Percentiles rank a stretch among this genome's conserved stretches.
phyloP scores from a whole-genome alignment of 495 filamentous ascomycete genomes.

The Hyaloscypha bicolor region DNA sequence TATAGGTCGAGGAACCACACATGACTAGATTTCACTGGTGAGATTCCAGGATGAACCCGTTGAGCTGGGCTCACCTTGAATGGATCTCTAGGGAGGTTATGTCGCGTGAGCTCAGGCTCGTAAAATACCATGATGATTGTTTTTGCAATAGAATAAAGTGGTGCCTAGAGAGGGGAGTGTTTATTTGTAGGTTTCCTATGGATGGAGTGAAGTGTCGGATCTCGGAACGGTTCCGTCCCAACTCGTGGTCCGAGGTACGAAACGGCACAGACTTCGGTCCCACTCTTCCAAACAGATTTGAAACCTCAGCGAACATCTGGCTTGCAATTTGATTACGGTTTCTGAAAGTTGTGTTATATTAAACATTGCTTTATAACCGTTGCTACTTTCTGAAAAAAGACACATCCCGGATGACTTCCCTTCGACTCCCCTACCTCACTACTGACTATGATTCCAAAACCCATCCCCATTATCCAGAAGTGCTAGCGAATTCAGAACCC shows the following conservation, averaged over 20 bases:
- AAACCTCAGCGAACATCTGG: not conserved
- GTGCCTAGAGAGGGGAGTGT: not conserved
- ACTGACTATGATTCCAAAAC: too few relatives aligned
- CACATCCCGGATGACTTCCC: too few relatives aligned
- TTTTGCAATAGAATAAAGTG: not conserved
- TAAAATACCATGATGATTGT: not conserved
- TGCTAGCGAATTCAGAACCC: too few relatives aligned
- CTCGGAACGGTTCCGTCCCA: not conserved
- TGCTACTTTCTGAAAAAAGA: too few relatives aligned
- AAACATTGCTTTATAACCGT: too few relatives aligned
- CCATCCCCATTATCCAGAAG: too few relatives aligned
- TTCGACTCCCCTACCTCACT: too few relatives aligned
- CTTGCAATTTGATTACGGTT: too few relatives aligned
- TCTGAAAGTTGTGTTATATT: too few relatives aligned
- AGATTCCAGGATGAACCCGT: not conserved
- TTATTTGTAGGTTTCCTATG: not conserved
- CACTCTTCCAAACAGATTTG: not conserved
- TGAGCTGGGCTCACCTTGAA: not conserved
- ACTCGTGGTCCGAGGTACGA: not conserved
- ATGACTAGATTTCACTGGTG: not conserved
- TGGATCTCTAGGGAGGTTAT: not conserved
- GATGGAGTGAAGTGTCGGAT: not conserved
- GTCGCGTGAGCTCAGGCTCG: not conserved
- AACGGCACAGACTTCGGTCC: not conserved
- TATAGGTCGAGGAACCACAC: not conserved